Evolutionary conservation across 164 flowering plant genomes (phyloP).

Genomic region (Sextonia rubra): DNA sequence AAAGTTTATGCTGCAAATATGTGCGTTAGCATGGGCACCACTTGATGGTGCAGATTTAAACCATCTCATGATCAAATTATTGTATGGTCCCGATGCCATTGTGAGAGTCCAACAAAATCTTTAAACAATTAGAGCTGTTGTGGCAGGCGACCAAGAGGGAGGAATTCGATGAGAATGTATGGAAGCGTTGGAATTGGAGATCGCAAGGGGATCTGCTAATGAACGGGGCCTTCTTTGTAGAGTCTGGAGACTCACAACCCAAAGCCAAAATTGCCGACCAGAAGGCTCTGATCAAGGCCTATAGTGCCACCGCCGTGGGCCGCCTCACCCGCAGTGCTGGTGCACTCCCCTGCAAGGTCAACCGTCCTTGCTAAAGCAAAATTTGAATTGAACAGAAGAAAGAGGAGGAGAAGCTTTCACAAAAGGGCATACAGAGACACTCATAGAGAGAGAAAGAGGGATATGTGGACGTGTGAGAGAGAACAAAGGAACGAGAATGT

Average conservation of each 20-base stretch:
- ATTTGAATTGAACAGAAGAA: no score
- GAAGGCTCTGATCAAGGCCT: constrained; percentile 28
- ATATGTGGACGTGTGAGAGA: no score
- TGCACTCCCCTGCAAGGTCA: constrained; percentile 27
- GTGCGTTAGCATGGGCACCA: no score
- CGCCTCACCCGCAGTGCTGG: constrained; percentile 41
- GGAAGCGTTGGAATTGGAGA: constrained; percentile 73
- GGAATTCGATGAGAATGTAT: constrained; percentile 29
- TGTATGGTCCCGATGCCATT: no score
- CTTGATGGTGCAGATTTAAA: no score
- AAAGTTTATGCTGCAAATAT: no score
- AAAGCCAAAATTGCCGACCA: constrained; percentile 4
- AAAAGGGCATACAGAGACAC: background rate
- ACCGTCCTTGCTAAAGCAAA: constrained; percentile 24
- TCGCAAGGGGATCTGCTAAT: constrained; percentile 57
- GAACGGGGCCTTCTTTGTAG: constrained; percentile 67
- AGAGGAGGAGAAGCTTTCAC: background rate
- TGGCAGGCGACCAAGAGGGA: constrained; percentile 70
- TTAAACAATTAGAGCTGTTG: background rate
- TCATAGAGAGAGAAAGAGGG: background rate
- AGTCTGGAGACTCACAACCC: constrained; percentile 31
- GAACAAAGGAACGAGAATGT: no score
- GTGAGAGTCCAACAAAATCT: no score
- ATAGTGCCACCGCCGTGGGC: constrained; percentile 29
- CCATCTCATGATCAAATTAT: no score